phyloP scores from a whole-genome alignment of 495 filamentous ascomycete genomes.

The Penicillium maclennaniae region DNA sequence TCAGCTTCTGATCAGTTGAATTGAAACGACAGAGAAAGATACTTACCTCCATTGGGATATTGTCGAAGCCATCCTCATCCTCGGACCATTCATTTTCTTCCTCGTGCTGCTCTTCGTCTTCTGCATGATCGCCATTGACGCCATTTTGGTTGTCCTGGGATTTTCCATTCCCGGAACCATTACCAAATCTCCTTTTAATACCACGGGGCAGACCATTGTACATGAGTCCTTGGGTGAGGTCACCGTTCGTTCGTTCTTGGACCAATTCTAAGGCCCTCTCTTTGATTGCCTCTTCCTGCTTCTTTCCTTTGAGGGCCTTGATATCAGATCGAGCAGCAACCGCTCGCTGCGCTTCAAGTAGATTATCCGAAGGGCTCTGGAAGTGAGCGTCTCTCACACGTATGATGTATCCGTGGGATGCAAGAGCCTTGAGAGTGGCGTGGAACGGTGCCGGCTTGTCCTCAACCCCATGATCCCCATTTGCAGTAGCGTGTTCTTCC shows the following conservation, averaged over 20 bases:
- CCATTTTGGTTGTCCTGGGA: conserved; percentile 16
- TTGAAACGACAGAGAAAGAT: neutral
- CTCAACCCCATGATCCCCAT: conserved; percentile 20
- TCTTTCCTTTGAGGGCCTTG: conserved; percentile 53
- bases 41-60: conserved; percentile 41
- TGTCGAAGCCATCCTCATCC: conserved; percentile 35
- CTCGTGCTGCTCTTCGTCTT: conserved; percentile 25
- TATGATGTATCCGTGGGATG: conserved; percentile 47
- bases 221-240: conserved; percentile 32
- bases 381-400: conserved; percentile 48
- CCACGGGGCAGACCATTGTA: conserved; percentile 39
- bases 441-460: conserved; percentile 35
- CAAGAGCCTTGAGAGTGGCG: conserved; percentile 41
- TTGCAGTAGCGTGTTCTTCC: conserved; percentile 15
- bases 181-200: conserved; percentile 29
- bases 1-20: neutral
- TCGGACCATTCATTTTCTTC: conserved; percentile 42
- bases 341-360: conserved; percentile 42
- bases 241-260: conserved; percentile 29
- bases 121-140: conserved; percentile 22
- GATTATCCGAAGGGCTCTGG: conserved; percentile 49
- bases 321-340: conserved; percentile 35
- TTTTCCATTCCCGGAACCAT: conserved; percentile 15
- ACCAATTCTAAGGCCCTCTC: conserved; percentile 32
- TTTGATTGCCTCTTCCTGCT: conserved; percentile 51